Evolutionary conservation across 345 rosid genomes (phyloP).

Genomic region (Hibiscus tridactylites): DNA sequence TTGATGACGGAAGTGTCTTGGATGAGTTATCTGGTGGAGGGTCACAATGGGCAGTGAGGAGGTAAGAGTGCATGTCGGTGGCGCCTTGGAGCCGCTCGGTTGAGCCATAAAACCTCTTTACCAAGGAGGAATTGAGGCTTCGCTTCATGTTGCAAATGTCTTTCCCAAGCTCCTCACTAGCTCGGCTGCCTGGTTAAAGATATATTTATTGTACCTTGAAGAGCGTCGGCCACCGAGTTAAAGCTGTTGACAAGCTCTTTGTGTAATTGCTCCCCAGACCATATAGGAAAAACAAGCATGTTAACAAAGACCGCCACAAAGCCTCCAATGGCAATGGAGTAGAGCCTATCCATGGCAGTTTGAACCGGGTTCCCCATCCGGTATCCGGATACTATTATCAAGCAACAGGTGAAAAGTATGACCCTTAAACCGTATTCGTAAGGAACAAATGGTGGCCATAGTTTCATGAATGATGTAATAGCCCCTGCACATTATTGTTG

Average conservation of each 20-base stretch:
- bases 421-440: conserved; percentile 66
- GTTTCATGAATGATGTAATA: conserved; percentile 53
- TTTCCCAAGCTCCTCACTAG: conserved; percentile 41
- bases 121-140: conserved; percentile 25
- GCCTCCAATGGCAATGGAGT: conserved; percentile 27
- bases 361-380: conserved; percentile 52
- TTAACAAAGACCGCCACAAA: conserved; percentile 57
- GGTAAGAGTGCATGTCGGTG: conserved; percentile 42
- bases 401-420: conserved; percentile 52
- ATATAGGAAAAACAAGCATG: conserved; percentile 44
- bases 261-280: conserved; percentile 62
- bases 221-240: conserved; percentile 43
- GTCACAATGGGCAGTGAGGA: conserved; percentile 27
- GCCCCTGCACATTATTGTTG: conserved; percentile 29
- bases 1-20: conserved; percentile 18
- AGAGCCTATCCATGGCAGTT: conserved; percentile 21
- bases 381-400: conserved; percentile 61
- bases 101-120: conserved; percentile 43
- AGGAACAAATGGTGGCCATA: conserved; percentile 54
- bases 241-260: conserved; percentile 46
- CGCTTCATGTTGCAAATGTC: conserved; percentile 43
- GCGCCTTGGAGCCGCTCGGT: conserved; percentile 40
- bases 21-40: conserved; percentile 20
- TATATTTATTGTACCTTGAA: conserved; percentile 38
- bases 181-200: conserved; percentile 35